phyloP scores from a whole-genome alignment of 352 stramenopile species.

The Blastocystis sp. region DNA sequence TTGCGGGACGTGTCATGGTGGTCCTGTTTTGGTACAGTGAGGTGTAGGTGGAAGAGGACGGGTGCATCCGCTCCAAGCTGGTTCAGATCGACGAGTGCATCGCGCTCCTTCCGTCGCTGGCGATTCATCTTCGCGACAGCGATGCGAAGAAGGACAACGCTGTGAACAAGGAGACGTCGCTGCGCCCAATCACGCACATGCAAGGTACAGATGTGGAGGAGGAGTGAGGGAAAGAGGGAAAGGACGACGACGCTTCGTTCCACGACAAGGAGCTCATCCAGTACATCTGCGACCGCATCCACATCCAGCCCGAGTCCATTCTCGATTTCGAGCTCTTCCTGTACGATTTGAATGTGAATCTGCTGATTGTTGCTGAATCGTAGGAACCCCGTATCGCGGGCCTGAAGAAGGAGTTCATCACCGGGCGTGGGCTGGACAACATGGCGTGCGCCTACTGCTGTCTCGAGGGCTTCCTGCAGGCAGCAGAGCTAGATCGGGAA shows the following conservation, averaged over 20 bases:
- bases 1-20: conserved; percentile 90
- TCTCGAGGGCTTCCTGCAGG: conserved; percentile 77
- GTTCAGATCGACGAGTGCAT: conserved; percentile 91
- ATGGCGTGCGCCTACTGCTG: conserved; percentile 88
- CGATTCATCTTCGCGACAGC: conserved; percentile 91
- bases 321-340: conserved; percentile 71
- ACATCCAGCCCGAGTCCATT: not conserved
- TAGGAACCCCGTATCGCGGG: conserved; percentile 83
- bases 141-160: conserved; percentile 83
- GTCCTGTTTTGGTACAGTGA: conserved; percentile 73
- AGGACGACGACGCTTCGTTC: not conserved
- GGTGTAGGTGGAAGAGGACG: conserved; percentile 68
- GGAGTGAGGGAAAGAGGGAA: not conserved
- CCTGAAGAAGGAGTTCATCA: conserved; percentile 91
- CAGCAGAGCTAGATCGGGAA: conserved; percentile 79
- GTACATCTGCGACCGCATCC: conserved; percentile 38
- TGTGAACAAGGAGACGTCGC: conserved; percentile 94
- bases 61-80: conserved; percentile 78
- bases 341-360: conserved; percentile 54
- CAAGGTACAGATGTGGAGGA: not conserved
- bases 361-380: not conserved
- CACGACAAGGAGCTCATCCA: conserved; percentile 37
- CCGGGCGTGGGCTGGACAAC: conserved; percentile 94
- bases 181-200: conserved; percentile 88
- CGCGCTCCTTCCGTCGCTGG: conserved; percentile 92